Conservation (phyloP, 768 basidiomycete species). For the Steccherinum ochraceum region DNA sequence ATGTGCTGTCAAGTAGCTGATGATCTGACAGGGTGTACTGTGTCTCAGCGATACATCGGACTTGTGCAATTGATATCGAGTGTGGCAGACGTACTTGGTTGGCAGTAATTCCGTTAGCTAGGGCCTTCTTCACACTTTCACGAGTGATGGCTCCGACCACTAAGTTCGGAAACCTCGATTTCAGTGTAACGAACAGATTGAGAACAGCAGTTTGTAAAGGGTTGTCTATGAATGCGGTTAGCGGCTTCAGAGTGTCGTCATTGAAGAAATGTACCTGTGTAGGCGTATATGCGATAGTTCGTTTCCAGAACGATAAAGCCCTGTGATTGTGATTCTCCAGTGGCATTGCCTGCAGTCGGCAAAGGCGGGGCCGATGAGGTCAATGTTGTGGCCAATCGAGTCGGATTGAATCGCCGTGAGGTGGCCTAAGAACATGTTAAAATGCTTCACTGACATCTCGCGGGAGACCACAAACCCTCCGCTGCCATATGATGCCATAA, state of each 20-base stretch:
- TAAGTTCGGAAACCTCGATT: constrained; percentile 93
- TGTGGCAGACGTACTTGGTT: constrained; percentile 75
- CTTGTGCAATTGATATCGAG: constrained; percentile 13
- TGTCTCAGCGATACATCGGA: constrained; percentile 1
- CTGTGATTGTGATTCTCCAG: constrained; percentile 55
- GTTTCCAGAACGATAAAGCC: constrained; percentile 97
- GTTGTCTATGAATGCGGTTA: constrained; percentile 72
- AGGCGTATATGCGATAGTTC: constrained; percentile 97
- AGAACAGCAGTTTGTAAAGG: constrained; percentile 94
- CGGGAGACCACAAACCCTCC: constrained; percentile 44
- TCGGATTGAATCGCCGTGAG: constrained; percentile 85
- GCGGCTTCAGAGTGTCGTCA: too few relatives aligned
- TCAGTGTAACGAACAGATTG: constrained; percentile 87
- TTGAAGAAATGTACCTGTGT: constrained; percentile 60
- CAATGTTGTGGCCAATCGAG: constrained; percentile 88
- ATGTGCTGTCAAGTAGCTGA: constrained; percentile 89
- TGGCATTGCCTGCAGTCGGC: constrained; percentile 51
- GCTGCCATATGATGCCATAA: constrained; percentile 91
- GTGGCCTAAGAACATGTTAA: constrained; percentile 37
- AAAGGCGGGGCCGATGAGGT: constrained; percentile 85
- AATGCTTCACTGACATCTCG: constrained; percentile 2
- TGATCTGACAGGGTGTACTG: constrained; percentile 55
- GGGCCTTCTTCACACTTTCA: constrained; percentile 91
- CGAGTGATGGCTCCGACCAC: constrained; percentile 95
- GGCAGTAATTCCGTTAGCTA: constrained; percentile 92